These are phyloP conservation scores for Lachnellula suecica DNA, from an alignment of 2,329 filamentous ascomycete genomes.

Conservation along the genomic window DNA sequence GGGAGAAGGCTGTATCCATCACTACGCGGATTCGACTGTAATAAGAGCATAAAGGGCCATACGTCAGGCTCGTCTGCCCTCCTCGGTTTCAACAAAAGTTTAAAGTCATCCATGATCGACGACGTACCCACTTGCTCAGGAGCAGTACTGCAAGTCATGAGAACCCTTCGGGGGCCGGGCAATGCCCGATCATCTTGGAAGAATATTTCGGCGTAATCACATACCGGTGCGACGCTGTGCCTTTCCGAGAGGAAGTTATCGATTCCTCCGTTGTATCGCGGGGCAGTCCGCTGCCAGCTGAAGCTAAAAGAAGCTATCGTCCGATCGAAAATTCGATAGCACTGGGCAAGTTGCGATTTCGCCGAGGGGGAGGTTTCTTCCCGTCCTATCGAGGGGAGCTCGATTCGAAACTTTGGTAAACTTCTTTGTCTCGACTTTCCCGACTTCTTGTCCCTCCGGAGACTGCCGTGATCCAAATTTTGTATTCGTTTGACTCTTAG, in stretches of 20 bases:
- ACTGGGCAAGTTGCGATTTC: constrained; percentile 9
- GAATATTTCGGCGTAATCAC: constrained; percentile 13
- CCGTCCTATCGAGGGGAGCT: constrained; percentile 9
- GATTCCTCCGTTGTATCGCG: constrained; percentile 8
- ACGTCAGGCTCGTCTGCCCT: constrained; percentile 11
- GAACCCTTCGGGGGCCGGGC: constrained; percentile 9
- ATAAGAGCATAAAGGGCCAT: constrained; percentile 9
- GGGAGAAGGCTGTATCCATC: constrained; percentile 10
- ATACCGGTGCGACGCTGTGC: constrained; percentile 5
- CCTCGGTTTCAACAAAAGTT: constrained; percentile 4
- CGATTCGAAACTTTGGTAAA: constrained; percentile 1
- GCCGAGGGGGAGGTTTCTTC: constrained; percentile 3
- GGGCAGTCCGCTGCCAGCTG: constrained; percentile 13
- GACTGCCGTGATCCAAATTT: not conserved
- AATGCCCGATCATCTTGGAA: constrained; percentile 13
- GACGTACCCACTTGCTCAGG: not conserved
- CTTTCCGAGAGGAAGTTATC: constrained; percentile 9
- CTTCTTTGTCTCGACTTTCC: not conserved
- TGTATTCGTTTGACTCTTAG: not conserved
- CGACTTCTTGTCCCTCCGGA: not conserved
- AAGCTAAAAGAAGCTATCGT: constrained; percentile 14
- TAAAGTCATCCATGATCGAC: constrained; percentile 2
- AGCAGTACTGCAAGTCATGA: constrained; percentile 9
- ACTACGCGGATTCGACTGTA: constrained; percentile 6
- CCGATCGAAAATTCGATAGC: constrained; percentile 11